These are phyloP conservation scores for Geoglossum glabrum DNA, from an alignment of 495 filamentous ascomycete genomes.

Conservation along the genomic window DNA sequence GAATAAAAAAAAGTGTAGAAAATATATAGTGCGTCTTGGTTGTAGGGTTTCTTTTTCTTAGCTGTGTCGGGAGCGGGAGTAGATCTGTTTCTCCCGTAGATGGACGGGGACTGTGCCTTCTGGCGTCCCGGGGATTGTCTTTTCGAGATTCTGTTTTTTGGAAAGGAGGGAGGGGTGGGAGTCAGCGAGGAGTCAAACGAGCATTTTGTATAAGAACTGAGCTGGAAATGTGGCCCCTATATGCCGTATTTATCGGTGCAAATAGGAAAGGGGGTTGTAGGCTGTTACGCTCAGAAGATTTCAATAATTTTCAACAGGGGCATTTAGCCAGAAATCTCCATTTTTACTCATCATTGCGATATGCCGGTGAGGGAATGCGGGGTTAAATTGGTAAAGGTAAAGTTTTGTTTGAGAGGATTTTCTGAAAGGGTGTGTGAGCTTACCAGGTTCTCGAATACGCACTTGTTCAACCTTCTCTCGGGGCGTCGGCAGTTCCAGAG, in stretches of 20 bases:
- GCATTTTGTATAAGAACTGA: no score
- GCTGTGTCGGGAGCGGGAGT: conserved; percentile 26
- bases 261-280: background rate
- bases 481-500: conserved; percentile 68
- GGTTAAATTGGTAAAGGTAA: background rate
- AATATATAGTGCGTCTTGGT: no score
- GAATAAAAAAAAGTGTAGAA: no score
- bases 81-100: conserved; percentile 58
- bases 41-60: background rate
- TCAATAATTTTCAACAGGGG: background rate
- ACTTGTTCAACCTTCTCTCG: conserved; percentile 73
- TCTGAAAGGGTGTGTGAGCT: conserved; percentile 11
- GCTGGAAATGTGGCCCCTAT: no score
- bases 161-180: no score
- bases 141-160: conserved; percentile 54
- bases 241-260: background rate
- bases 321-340: background rate
- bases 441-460: conserved; percentile 90
- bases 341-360: background rate
- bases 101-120: conserved; percentile 64
- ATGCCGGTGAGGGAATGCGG: no score
- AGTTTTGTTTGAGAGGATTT: conserved; percentile 3
- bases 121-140: conserved; percentile 70
- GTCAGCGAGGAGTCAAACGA: no score
- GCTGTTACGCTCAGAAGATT: background rate